Percentiles rank a stretch among this genome's conserved stretches.
These are phyloP conservation scores for Colletotrichum scovillei DNA, from an alignment of 2,329 filamentous ascomycete species.

Conservation along the genomic window DNA sequence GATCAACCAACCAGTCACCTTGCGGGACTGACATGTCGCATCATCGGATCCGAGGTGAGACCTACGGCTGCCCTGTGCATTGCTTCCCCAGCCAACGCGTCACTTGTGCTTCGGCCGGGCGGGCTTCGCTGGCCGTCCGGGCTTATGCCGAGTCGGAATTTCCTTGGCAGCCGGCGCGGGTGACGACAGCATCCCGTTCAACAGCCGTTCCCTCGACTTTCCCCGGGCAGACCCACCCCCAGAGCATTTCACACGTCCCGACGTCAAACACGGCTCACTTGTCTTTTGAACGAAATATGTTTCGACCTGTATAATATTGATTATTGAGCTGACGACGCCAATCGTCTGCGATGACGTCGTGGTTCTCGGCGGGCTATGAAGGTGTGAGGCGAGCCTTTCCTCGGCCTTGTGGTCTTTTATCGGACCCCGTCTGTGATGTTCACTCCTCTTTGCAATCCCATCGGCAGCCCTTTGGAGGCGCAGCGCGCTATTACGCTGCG, in stretches of 20 bases:
- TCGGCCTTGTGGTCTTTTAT: neutral
- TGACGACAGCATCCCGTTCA: neutral
- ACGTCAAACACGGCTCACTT: neutral
- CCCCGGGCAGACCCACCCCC: neutral
- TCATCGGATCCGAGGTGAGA: conserved; percentile 27
- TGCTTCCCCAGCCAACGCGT: neutral
- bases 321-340: neutral
- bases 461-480: neutral
- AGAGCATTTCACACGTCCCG: neutral
- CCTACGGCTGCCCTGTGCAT: conserved; percentile 28
- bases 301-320: neutral
- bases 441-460: neutral
- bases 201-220: neutral
- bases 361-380: neutral
- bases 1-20: conserved; percentile 27
- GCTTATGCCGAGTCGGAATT: conserved; percentile 10
- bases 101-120: neutral
- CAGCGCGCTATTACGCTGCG: neutral
- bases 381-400: neutral
- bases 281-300: neutral
- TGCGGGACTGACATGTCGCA: conserved; percentile 27
- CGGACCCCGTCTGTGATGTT: neutral
- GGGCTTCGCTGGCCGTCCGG: conserved; percentile 10
- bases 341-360: neutral
- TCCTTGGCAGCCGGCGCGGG: neutral